Percentiles rank a stretch among this genome's conserved stretches.
These are phyloP conservation scores for Oidiodendron maius DNA, from an alignment of 495 filamentous ascomycete species.

Conservation along the genomic window DNA sequence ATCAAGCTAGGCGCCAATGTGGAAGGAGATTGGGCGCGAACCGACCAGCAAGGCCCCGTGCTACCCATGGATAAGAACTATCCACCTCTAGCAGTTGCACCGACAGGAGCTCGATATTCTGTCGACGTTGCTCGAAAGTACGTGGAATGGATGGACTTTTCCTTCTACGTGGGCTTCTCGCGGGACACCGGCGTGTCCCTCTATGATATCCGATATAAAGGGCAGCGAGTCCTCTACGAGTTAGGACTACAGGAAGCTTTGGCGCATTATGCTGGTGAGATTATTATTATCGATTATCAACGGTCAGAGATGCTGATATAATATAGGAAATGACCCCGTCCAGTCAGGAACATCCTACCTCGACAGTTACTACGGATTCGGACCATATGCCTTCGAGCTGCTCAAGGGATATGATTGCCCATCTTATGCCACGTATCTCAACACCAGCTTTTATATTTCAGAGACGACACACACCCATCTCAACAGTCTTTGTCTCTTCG, in stretches of 20 bases:
- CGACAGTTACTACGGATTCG: constrained; percentile 24
- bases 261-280: constrained; percentile 43
- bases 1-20: constrained; percentile 32
- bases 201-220: constrained; percentile 47
- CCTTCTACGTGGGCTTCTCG: not conserved
- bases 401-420: constrained; percentile 47
- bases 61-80: constrained; percentile 29
- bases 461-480: constrained; percentile 34
- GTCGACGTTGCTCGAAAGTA: not conserved
- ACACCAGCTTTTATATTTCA: constrained; percentile 29
- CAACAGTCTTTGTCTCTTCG: constrained; percentile 44
- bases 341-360: constrained; percentile 34
- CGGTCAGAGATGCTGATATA: too few relatives aligned
- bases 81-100: constrained; percentile 31
- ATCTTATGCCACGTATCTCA: constrained; percentile 36
- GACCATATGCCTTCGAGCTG: not conserved
- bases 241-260: constrained; percentile 49
- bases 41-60: constrained; percentile 27
- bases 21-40: constrained; percentile 39
- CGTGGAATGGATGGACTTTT: not conserved
- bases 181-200: not conserved
- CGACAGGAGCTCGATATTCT: not conserved
- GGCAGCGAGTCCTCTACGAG: constrained; percentile 49
- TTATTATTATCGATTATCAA: too few relatives aligned
- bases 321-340: constrained; percentile 18